phyloP scores from a whole-genome alignment of 2,329 filamentous ascomycete species.

The Cryphonectria carpinicola region DNA sequence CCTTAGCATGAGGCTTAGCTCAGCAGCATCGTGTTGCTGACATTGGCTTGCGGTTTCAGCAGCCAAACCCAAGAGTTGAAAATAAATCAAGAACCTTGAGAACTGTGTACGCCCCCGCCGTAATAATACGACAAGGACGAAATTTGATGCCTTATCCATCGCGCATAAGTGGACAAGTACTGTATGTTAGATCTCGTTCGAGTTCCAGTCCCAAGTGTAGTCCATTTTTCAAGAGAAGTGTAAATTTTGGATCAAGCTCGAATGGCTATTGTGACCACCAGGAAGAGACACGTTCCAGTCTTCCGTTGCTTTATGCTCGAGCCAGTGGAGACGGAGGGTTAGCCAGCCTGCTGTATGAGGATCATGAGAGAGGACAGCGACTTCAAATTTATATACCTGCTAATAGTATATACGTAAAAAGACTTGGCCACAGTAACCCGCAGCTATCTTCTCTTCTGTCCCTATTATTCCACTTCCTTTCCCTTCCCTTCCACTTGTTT shows the following conservation, averaged over 20 bases:
- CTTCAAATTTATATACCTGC: background rate
- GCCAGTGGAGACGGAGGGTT: background rate
- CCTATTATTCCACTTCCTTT: background rate
- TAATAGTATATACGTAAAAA: background rate
- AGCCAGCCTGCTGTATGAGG: background rate
- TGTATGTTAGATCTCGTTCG: too few relatives aligned
- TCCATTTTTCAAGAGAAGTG: too few relatives aligned
- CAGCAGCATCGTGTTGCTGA: background rate
- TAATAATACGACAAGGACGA: too few relatives aligned
- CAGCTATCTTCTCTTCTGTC: background rate
- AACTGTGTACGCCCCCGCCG: too few relatives aligned
- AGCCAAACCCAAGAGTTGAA: background rate
- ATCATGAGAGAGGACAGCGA: background rate
- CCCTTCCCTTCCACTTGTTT: background rate
- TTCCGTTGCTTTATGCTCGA: background rate
- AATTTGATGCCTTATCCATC: too few relatives aligned
- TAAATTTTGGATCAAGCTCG: too few relatives aligned
- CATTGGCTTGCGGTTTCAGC: too few relatives aligned
- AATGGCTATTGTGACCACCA: background rate
- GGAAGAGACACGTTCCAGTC: background rate
- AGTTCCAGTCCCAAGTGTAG: too few relatives aligned
- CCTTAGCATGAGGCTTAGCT: constrained; percentile 1
- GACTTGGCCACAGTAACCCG: background rate
- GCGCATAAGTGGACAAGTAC: too few relatives aligned
- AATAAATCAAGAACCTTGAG: background rate